These are phyloP conservation scores for Citrullus mucosospermus DNA, from an alignment of 306 rosid species.

Conservation along the genomic window DNA sequence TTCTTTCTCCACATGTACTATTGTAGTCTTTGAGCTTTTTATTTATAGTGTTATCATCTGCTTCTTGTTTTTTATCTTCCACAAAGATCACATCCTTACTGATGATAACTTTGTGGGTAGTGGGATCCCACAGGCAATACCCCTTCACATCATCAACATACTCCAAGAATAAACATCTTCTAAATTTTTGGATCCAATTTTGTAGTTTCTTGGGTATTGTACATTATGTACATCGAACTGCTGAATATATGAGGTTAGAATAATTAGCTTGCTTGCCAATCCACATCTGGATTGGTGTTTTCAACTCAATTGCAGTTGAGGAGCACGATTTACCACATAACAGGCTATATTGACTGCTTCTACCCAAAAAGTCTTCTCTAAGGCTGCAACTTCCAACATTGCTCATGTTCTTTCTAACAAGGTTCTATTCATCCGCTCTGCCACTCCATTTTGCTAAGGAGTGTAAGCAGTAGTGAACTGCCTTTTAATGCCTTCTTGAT, in stretches of 20 bases:
- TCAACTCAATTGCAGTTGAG: neutral
- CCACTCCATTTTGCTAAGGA: neutral
- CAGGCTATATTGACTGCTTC: neutral
- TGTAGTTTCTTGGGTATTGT: neutral
- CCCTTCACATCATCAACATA: no score
- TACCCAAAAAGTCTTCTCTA: neutral
- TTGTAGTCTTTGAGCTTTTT: neutral
- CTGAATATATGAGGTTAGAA: neutral
- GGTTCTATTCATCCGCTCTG: neutral
- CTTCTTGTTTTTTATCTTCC: neutral
- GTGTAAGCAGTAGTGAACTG: no score
- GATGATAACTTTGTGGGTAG: no score
- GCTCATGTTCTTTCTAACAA: neutral
- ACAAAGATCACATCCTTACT: neutral
- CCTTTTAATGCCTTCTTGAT: neutral
- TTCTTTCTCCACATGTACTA: neutral
- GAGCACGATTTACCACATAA: conserved; percentile 2
- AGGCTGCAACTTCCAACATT: neutral
- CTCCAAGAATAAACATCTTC: no score
- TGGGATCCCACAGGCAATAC: no score
- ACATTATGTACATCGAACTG: neutral
- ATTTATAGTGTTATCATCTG: neutral
- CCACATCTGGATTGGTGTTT: neutral
- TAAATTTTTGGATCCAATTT: neutral
- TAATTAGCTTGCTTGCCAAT: neutral